Evolutionary conservation across 257 asterid genomes (phyloP), one percentile per base, ranked within the genome.

Genomic region (Cordia subcordata): DNA sequence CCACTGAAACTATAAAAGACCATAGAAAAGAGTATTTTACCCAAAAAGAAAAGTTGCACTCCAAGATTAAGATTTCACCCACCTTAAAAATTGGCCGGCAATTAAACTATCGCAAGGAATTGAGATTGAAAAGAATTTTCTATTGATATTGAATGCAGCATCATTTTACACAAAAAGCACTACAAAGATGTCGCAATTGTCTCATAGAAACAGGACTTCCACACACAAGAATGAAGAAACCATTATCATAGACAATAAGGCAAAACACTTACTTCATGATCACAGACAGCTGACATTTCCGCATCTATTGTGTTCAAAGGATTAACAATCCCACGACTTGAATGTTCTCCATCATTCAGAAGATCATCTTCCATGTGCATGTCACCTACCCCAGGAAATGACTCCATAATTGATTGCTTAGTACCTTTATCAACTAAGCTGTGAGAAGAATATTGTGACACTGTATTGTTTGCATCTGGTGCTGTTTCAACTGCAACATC

Each of bases 251-350:
- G 65, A 18, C 17, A 38, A 54, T 33, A 19, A 49, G n/a, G 33
- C 8, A 52, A 63, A 44, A 33, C 67, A 79, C 95, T 80, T 71
- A 85, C 96, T 65, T 73, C 83, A 66, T n/a, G 81, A 63, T 77
- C 79, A 46, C 57, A 73, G 49, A 70, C 57, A n/a, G 67, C 70
- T 44, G 83, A 68, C 60, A 63, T 38, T 66, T 77, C 94, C 42
- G 66, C 71, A 70, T 72, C 85, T 56, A 56, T 65, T 73, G 69
- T 50, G 55, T 65, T 67, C 58, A 74, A 64, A 14, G 57, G 76
- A 78, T 75, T 71, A 68, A 64, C 57, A 64, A 74, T 85, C 59
- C 62, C 68, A 55, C 20, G 59, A 67, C 64, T 60, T 0, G 62
- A 70, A 70, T 72, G 58, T 66, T 71, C 82, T 61, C 64, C 81